Evolutionary conservation across 2,329 filamentous ascomycete genomes (phyloP).

Genomic region (Rosellinia necatrix): DNA sequence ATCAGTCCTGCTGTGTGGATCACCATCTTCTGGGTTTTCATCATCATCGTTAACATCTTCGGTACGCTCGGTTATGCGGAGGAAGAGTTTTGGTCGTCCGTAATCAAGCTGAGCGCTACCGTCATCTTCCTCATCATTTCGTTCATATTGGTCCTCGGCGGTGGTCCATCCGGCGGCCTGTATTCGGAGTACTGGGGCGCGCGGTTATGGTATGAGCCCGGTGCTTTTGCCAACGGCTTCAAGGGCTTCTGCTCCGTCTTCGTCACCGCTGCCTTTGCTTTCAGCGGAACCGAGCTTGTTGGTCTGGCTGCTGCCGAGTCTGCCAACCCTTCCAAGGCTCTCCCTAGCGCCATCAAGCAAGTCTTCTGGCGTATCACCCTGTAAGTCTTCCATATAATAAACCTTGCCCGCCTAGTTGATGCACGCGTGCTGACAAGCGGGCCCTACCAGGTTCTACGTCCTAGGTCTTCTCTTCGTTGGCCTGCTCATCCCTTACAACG

Average conservation of each 20-base stretch:
- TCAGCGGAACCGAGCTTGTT: constrained; percentile 75
- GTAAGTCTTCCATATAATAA: constrained; percentile 25
- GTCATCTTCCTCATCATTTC: constrained; percentile 68
- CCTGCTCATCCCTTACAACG: constrained; percentile 53
- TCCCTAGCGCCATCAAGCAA: constrained; percentile 85
- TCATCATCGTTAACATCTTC: constrained; percentile 60
- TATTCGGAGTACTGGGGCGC: constrained; percentile 56
- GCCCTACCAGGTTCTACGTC: constrained; percentile 51
- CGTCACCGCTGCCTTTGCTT: constrained; percentile 74
- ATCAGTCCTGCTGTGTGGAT: constrained; percentile 58
- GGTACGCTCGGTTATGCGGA: constrained; percentile 60
- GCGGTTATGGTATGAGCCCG: constrained; percentile 54
- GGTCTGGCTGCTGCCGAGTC: constrained; percentile 76
- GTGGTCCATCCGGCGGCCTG: constrained; percentile 56
- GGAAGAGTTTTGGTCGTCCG: constrained; percentile 64
- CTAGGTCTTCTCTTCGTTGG: constrained; percentile 58
- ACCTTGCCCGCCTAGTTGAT: background rate
- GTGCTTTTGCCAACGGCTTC: constrained; percentile 72
- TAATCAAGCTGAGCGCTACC: constrained; percentile 62
- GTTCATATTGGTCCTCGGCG: constrained; percentile 62
- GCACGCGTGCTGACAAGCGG: constrained; percentile 12
- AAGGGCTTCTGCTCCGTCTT: constrained; percentile 74
- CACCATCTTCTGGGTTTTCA: constrained; percentile 56
- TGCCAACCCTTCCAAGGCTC: constrained; percentile 68
- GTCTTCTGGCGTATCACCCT: constrained; percentile 64